These are phyloP conservation scores for Saccharomyces hybrid DNA, from an alignment of 1,139 yeast genomes.

Conservation along the genomic window DNA sequence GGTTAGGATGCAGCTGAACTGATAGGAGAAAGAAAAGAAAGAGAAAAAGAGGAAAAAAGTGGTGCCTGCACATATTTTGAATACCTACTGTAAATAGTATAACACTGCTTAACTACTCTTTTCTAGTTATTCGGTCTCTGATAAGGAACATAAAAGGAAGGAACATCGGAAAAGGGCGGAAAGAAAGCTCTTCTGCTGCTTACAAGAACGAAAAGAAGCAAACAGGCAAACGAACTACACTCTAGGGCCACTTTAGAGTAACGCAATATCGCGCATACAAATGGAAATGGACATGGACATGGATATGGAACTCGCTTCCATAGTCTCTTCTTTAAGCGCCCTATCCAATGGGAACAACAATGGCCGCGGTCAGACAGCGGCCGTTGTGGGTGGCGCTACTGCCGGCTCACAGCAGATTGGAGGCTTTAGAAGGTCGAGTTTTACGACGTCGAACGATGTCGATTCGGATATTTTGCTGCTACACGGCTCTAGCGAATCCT, in stretches of 20 bases:
- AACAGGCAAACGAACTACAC: background rate
- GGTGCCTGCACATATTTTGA: background rate
- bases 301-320: slow-evolving; percentile 32
- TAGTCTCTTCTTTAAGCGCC: slow-evolving; percentile 31
- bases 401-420: slow-evolving; percentile 17
- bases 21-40: background rate
- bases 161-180: slow-evolving; percentile 1
- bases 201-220: background rate
- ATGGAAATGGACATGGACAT: slow-evolving; percentile 8
- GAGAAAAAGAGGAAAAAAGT: background rate
- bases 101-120: background rate
- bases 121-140: background rate
- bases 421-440: slow-evolving; percentile 29
- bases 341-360: slow-evolving; percentile 19
- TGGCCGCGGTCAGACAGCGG: background rate
- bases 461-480: slow-evolving; percentile 19
- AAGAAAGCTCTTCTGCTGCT: background rate
- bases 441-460: slow-evolving; percentile 19
- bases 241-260: background rate
- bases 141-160: background rate
- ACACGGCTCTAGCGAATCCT: slow-evolving; percentile 3
- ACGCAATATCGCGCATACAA: background rate
- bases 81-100: background rate
- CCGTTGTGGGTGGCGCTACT: background rate
- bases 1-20: background rate